phyloP scores from a whole-genome alignment of 192 early-diverging fungal species.

The Geranomyces variabilis region DNA sequence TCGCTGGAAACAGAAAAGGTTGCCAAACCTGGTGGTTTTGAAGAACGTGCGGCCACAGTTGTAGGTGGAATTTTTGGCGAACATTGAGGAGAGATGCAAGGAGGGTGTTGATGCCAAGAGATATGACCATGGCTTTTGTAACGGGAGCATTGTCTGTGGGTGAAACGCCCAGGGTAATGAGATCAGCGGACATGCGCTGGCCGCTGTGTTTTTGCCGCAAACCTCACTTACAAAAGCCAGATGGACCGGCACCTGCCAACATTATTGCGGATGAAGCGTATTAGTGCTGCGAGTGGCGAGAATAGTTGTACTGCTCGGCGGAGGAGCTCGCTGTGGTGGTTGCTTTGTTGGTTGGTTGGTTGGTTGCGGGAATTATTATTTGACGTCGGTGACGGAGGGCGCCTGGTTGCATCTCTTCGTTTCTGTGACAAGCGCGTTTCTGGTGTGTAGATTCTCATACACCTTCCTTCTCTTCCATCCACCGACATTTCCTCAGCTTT shows the following conservation, averaged over 20 bases:
- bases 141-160: slow-evolving; percentile 45
- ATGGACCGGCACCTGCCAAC: slow-evolving; percentile 20
- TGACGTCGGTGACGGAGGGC: too few species aligned
- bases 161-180: background rate
- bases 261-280: background rate
- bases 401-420: too few species aligned
- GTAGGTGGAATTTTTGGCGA: slow-evolving; percentile 6
- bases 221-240: slow-evolving; percentile 17
- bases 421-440: too few species aligned
- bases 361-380: too few species aligned
- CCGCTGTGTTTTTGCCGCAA: too few species aligned
- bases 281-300: too few species aligned
- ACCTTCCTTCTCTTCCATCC: too few species aligned
- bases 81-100: slow-evolving; percentile 26
- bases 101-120: slow-evolving; percentile 41
- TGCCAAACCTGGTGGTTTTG: slow-evolving; percentile 33
- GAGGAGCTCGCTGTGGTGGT: too few species aligned
- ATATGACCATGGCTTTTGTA: slow-evolving; percentile 46
- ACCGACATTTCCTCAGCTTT: too few species aligned
- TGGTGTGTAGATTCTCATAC: too few species aligned
- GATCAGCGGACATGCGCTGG: background rate
- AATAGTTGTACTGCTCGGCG: too few species aligned
- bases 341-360: too few species aligned
- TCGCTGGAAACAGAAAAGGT: background rate
- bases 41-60: slow-evolving; percentile 32